Percentiles rank a stretch among this genome's conserved stretches.
These are phyloP conservation scores for Globisporangium recalcitrans DNA, from an alignment of 352 stramenopile genomes.

Conservation along the genomic window DNA sequence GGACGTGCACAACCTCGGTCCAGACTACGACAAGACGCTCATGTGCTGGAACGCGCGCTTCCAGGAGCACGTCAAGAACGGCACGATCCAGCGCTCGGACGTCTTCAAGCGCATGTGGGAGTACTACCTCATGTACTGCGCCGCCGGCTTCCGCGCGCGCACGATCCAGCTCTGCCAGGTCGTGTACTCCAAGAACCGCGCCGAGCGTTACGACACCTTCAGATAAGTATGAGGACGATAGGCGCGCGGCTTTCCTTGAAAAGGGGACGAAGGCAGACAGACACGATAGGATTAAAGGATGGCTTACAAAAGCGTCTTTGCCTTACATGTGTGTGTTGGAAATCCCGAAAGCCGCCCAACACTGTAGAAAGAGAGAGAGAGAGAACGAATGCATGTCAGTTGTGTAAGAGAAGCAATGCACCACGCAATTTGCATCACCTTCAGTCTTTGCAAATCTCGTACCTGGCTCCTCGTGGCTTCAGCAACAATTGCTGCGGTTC, in stretches of 20 bases:
- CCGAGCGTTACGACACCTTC: constrained; percentile 71
- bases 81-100: constrained; percentile 69
- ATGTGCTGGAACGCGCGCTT: constrained; percentile 87
- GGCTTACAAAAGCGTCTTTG: not conserved
- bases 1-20: constrained; percentile 82
- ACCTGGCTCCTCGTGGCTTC: not conserved
- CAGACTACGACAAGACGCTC: constrained; percentile 89
- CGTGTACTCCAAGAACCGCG: constrained; percentile 83
- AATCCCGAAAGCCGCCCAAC: not conserved
- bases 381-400: constrained; percentile 9
- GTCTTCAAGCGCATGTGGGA: constrained; percentile 89
- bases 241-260: not conserved
- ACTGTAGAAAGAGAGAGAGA: constrained; percentile 14
- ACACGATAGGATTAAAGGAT: not conserved
- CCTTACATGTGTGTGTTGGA: not conserved
- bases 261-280: not conserved
- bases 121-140: constrained; percentile 89
- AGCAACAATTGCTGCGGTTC: not conserved
- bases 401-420: constrained; percentile 5
- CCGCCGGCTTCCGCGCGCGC: constrained; percentile 83
- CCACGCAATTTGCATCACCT: not conserved
- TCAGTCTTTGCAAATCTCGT: not conserved
- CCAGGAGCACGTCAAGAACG: constrained; percentile 72
- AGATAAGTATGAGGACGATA: constrained; percentile 36
- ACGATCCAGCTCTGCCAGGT: constrained; percentile 83